Percentiles rank a stretch among this genome's conserved stretches.
Evolutionary conservation across 73 alveolate genomes (phyloP).

Genomic region (Paramecium primaurelia): DNA sequence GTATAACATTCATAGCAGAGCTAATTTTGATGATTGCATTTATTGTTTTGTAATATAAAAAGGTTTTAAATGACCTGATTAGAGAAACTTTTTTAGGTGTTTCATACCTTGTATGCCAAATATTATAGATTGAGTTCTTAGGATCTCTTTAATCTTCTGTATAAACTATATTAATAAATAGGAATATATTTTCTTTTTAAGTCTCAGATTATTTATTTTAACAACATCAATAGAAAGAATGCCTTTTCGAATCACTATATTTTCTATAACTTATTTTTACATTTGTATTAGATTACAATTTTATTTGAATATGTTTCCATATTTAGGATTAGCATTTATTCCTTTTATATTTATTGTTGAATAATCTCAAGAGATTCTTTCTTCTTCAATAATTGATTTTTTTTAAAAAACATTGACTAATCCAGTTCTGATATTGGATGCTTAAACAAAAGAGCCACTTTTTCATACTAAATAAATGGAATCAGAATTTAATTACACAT

Average conservation of each 20-base stretch:
- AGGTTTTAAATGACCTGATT: background rate
- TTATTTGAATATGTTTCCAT: background rate
- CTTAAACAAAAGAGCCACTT: background rate
- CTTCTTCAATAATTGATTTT: background rate
- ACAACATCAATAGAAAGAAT: background rate
- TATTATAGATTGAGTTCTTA: background rate
- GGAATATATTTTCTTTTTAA: background rate
- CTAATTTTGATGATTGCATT: background rate
- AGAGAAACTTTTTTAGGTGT: background rate
- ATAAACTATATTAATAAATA: background rate
- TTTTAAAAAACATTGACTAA: background rate
- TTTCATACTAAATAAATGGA: background rate
- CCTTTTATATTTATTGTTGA: background rate
- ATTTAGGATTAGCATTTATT: background rate
- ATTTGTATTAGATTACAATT: background rate
- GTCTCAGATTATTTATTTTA: background rate
- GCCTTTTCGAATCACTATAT: background rate
- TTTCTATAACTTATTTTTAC: background rate
- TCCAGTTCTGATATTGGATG: background rate
- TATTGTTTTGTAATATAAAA: background rate
- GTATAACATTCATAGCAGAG: background rate
- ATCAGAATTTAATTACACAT: background rate
- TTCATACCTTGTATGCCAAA: background rate
- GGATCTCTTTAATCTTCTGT: background rate
- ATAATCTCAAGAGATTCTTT: background rate